A percentile compares a stretch with the other conserved stretches of the same genome.
Evolutionary conservation across 1,284 basidiomycete genomes (phyloP).

Genomic region (Trametes versicolor): DNA sequence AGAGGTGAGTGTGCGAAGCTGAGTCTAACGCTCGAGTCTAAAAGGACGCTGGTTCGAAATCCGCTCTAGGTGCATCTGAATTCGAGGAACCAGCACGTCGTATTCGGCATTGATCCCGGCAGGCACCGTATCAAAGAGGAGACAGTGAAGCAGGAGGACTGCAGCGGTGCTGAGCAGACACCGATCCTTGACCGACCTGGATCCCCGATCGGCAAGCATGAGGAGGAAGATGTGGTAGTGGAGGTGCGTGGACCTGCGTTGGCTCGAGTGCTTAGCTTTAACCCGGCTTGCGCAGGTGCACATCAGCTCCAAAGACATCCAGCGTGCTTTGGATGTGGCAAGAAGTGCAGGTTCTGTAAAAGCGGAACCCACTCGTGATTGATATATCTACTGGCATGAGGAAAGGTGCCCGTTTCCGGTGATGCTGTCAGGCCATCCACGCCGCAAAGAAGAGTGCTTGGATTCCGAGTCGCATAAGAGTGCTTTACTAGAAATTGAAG

Average conservation of each 20-base stretch:
- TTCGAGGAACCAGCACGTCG: conserved; percentile 14
- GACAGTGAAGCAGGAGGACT: conserved; percentile 17
- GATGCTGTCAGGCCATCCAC: no score
- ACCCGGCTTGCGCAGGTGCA: conserved; percentile 2
- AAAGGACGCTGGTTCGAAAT: neutral
- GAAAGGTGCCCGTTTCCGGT: no score
- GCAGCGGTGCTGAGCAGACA: neutral
- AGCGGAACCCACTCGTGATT: neutral
- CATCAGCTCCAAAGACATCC: conserved; percentile 9
- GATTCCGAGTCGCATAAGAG: no score
- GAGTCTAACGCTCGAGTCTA: neutral
- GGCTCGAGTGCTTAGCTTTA: neutral
- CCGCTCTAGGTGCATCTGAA: conserved; percentile 14
- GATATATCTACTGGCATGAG: no score
- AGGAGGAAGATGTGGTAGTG: conserved; percentile 1
- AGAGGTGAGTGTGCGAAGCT: conserved; percentile 10
- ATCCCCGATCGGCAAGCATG: neutral
- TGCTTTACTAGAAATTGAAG: no score
- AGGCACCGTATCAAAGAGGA: no score
- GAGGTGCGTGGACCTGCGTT: neutral
- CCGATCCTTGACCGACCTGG: neutral
- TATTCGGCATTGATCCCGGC: conserved; percentile 10
- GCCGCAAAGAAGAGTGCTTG: no score
- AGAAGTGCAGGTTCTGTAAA: neutral
- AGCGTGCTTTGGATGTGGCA: neutral